Base-by-base conservation (phyloP, 148 eudicot species). In the Nepenthes mirabilis region DNA sequence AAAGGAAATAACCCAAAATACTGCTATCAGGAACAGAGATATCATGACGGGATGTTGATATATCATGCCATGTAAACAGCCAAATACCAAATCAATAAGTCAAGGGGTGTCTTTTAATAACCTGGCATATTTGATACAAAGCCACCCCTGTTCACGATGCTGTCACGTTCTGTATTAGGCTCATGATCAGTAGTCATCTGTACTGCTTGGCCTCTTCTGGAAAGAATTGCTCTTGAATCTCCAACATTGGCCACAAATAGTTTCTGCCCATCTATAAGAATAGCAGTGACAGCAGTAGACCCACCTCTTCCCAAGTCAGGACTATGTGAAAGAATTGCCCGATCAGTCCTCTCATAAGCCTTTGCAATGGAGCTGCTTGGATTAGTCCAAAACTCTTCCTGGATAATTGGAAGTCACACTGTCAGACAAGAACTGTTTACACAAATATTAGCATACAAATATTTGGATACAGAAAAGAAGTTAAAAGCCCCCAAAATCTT, bases 41-140 rank as follows among this genome's bases (percentile, higher is more conserved):
- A 49, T 32, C 43, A 36, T 8, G 9, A n/a, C 3, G 12, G 12
- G 13, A 63, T 48, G 32, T 8, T 49, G 13, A 9, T 48, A 14
- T 35, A 69, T 45, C 23, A 60, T 43, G 36, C 62, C 57, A 60
- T 35, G 32, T 14, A 56, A 74, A 64, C 8, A 35, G 9, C 32
- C 36, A 6, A 47, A 2, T 1, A 57, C 2, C 34, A 55, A 60
- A 50, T 49, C 52, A 49, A 1, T 11, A 55, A 48, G 14, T 2
- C 12, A 62, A 47, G 5, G 37, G 9, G 47, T 3, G 14, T 33
- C 11, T 37, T 14, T 2, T 10, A 58, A 2, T n/a, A 57, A 71
- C 95, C 95, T 75, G 95, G 95, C 82, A 87, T 83, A 61, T 87
- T 87, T 5, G 95, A 87, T 65, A 87, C 95, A 64, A 87, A 87